These are phyloP conservation scores for Phyllosticta capitalensis DNA, from an alignment of 2,329 filamentous ascomycete genomes.

Conservation along the genomic window DNA sequence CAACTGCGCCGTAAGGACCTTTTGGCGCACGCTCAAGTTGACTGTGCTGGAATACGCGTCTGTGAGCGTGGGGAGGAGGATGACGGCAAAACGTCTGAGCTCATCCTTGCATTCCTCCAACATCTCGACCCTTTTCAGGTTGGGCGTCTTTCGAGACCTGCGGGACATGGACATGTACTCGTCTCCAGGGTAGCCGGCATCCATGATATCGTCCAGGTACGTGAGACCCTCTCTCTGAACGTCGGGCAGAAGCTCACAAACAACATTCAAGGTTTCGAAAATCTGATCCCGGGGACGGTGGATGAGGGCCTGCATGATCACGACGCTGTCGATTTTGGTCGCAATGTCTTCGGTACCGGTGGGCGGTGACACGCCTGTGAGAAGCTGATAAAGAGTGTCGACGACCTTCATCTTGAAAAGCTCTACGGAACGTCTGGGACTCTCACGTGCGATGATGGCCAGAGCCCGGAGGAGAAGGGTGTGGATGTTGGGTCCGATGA, in stretches of 20 bases:
- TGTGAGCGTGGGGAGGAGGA: conserved; percentile 87
- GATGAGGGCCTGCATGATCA: conserved; percentile 97
- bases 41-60: conserved; percentile 97
- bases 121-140: conserved; percentile 73
- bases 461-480: conserved; percentile 91
- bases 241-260: conserved; percentile 83
- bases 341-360: conserved; percentile 66
- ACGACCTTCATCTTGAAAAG: conserved; percentile 95
- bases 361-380: conserved; percentile 91
- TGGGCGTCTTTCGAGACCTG: conserved; percentile 47
- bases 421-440: conserved; percentile 76
- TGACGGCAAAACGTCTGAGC: conserved; percentile 83
- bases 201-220: conserved; percentile 42
- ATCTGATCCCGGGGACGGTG: conserved; percentile 93
- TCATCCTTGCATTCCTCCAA: conserved; percentile 75
- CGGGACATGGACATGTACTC: conserved; percentile 35
- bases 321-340: conserved; percentile 85
- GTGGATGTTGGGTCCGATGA: conserved; percentile 89
- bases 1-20: conserved; percentile 87
- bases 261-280: conserved; percentile 92
- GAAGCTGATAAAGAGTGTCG: conserved; percentile 92
- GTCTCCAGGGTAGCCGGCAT: conserved; percentile 40
- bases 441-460: conserved; percentile 81
- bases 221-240: conserved; percentile 49
- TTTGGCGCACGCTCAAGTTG: conserved; percentile 87